phyloP scores from a whole-genome alignment of 2,329 filamentous ascomycete genomes.

The Hirsutella minnesotensis region DNA sequence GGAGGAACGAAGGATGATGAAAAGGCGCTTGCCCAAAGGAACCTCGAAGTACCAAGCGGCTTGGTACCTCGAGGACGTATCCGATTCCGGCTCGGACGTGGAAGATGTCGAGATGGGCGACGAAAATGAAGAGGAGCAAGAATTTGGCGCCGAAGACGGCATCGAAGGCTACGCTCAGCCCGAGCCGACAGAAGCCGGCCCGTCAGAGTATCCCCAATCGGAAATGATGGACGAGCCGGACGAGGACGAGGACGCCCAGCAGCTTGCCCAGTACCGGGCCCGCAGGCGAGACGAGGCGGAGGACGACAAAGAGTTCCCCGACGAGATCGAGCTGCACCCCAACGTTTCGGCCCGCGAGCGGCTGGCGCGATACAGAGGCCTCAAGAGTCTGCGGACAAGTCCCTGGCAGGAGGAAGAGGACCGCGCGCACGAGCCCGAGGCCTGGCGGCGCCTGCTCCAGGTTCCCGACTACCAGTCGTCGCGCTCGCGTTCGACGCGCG shows the following conservation, averaged over 20 bases:
- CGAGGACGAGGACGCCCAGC: constrained; percentile 65
- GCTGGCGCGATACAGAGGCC: constrained; percentile 72
- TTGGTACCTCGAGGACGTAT: constrained; percentile 78
- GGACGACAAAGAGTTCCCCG: constrained; percentile 90
- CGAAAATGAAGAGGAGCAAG: constrained; percentile 41
- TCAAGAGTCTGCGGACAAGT: constrained; percentile 84
- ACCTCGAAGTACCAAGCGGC: constrained; percentile 91
- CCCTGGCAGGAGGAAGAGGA: constrained; percentile 86
- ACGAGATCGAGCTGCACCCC: constrained; percentile 90
- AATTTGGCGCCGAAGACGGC: constrained; percentile 70
- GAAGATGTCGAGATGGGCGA: constrained; percentile 54
- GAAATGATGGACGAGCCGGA: constrained; percentile 83
- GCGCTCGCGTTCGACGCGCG: constrained; percentile 62
- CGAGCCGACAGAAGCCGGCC: constrained; percentile 63
- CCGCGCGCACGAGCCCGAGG: constrained; percentile 72
- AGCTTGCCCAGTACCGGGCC: constrained; percentile 70
- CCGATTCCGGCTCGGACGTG: constrained; percentile 75
- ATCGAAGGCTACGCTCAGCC: constrained; percentile 55
- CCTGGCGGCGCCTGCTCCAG: constrained; percentile 77
- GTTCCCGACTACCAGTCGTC: constrained; percentile 84
- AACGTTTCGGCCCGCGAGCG: constrained; percentile 78
- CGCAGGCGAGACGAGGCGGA: constrained; percentile 70
- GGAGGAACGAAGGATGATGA: constrained; percentile 28
- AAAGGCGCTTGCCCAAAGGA: constrained; percentile 73
- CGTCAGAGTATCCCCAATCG: constrained; percentile 85